Percentiles rank a stretch among this genome's conserved stretches.
Evolutionary conservation across 257 asterid species (phyloP).

Genomic region (Solanum tarapatanum): DNA sequence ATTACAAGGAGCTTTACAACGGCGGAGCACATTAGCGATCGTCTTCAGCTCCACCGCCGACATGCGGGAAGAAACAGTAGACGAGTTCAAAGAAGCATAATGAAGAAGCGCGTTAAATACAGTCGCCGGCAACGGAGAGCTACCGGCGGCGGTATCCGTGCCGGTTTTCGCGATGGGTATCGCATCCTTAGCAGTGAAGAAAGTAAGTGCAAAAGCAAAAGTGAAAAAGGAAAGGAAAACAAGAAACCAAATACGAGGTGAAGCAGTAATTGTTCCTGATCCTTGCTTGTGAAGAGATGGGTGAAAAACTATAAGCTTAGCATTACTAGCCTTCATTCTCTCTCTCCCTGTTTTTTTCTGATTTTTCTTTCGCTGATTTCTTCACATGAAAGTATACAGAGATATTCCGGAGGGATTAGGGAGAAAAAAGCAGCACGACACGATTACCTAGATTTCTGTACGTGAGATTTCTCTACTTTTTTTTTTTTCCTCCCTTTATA

Average conservation of each 20-base stretch:
- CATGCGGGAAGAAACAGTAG: constrained; percentile 30
- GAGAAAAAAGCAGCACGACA: neutral
- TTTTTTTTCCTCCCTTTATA: neutral
- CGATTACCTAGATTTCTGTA: neutral
- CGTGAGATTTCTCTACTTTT: neutral
- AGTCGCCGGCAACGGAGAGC: constrained; percentile 23
- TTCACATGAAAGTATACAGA: neutral
- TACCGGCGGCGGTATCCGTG: neutral
- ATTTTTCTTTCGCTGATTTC: neutral
- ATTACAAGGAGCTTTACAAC: constrained; percentile 55
- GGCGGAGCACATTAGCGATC: constrained; percentile 48
- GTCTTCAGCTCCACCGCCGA: constrained; percentile 35
- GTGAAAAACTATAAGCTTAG: constrained; percentile 62
- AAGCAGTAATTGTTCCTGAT: constrained; percentile 14
- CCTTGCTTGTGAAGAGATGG: constrained; percentile 44
- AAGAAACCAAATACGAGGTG: constrained; percentile 44
- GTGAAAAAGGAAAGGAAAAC: constrained; percentile 40
- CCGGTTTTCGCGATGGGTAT: constrained; percentile 1
- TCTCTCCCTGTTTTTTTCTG: neutral
- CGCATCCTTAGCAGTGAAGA: constrained; percentile 38
- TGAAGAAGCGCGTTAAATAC: constrained; percentile 58
- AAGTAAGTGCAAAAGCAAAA: constrained; percentile 45
- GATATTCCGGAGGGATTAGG: neutral
- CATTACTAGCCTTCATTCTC: constrained; percentile 44
- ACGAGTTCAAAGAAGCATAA: constrained; percentile 45